A percentile compares a stretch with the other conserved stretches of the same genome.
These are phyloP conservation scores for Graphium sp. DNA, from an alignment of 2,329 filamentous ascomycete genomes.

Conservation along the genomic window DNA sequence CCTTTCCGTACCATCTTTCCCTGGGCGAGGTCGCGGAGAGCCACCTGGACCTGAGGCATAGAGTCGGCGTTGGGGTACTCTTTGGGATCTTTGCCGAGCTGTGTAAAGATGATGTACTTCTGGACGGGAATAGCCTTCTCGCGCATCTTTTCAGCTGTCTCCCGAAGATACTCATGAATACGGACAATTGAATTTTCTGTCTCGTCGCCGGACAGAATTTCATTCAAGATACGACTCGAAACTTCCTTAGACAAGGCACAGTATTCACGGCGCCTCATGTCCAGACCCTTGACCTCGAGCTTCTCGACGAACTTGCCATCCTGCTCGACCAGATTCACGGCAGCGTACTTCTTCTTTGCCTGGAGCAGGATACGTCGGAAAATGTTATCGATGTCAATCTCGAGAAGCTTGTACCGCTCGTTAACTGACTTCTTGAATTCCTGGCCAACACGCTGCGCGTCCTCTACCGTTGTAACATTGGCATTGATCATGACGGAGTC, in stretches of 20 bases:
- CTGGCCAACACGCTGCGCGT: conserved; percentile 78
- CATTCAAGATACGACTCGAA: conserved; percentile 76
- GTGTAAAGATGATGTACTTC: conserved; percentile 96
- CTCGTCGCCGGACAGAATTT: conserved; percentile 87
- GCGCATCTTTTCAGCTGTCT: conserved; percentile 76
- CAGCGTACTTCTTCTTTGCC: conserved; percentile 98
- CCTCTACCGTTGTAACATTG: conserved; percentile 82
- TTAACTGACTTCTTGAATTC: conserved; percentile 96
- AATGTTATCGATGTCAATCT: conserved; percentile 96
- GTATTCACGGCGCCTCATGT: conserved; percentile 96
- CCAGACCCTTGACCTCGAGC: conserved; percentile 93
- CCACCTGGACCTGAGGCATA: conserved; percentile 96
- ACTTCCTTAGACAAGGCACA: conserved; percentile 92
- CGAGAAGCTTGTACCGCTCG: conserved; percentile 76
- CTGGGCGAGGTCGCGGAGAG: conserved; percentile 68
- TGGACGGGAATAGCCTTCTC: conserved; percentile 55
- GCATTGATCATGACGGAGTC: conserved; percentile 99
- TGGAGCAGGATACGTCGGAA: conserved; percentile 87
- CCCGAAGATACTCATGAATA: conserved; percentile 83
- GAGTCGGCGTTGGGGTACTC: conserved; percentile 89
- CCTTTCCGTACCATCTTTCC: conserved; percentile 83
- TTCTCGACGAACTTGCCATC: conserved; percentile 86
- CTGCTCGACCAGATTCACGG: conserved; percentile 79
- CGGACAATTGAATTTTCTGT: conserved; percentile 73
- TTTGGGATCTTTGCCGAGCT: conserved; percentile 83